Base-by-base conservation (phyloP, 176 grass and related monocot species). In the Musa itinerans region DNA sequence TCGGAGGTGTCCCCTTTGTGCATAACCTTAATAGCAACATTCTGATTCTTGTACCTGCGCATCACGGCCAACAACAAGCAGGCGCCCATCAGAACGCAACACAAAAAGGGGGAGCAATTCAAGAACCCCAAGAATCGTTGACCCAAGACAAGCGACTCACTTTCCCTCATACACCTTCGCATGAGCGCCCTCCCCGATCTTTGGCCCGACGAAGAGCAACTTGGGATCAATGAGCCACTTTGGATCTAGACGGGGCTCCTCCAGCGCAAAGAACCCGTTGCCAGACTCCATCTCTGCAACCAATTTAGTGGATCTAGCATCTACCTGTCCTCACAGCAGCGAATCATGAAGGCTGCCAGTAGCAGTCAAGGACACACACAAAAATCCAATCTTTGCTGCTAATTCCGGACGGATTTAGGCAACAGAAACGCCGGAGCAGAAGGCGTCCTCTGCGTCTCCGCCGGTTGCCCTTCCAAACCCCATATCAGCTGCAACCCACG, bases 111-210 rank as follows among this genome's bases (percentile, higher is more conserved):
- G 25, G 6, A 71, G 2, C 84, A 81, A 68, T 48, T 54, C 81
- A 61, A 52, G 13, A 71, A 21, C 1, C 54, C 57, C 52, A 55
- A 65, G 72, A 73, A 26, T 25, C 23, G 29, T n/a, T 21, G 54
- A 57, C 14, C 65, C 8, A 78, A 83, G 61, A 15, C 20, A 53
- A 84, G 26, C 16, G 6, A 68, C 93, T 77, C 92, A 97, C 93
- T 97, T 97, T 54, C 93, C 93, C 88, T 97, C 90, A 26, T 97
- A 97, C 73, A 97, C 90, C 80, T 97, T 97, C 53, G 86, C 90
- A 82, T 97, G 90, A 2, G 55, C 93, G 10, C 93, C 93, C 77
- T 97, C 93, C 17, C 93, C 93, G 23, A 97, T 90, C 54, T 83
- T 76, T 56, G 90, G 93, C 9, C 93, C 93, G 63, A 97, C 93